Evolutionary conservation across 306 rosid genomes (phyloP).

Genomic region (Gynostemma pentaphyllum): DNA sequence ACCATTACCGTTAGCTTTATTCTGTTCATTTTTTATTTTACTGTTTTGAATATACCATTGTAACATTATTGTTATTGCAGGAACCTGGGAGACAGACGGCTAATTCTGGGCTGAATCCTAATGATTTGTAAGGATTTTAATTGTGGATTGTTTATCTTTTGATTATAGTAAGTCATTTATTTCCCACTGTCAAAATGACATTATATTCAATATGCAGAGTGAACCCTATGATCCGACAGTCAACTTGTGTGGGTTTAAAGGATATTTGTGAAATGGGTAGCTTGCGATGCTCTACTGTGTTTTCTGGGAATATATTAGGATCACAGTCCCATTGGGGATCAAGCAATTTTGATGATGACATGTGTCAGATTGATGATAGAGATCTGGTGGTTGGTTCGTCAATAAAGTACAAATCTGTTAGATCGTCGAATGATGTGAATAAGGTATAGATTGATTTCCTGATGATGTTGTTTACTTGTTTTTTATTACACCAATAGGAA

Average conservation of each 20-base stretch:
- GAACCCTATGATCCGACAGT: slow-evolving; percentile 34
- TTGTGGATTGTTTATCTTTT: slow-evolving; percentile 16
- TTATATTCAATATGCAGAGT: slow-evolving; percentile 29
- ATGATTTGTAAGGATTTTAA: slow-evolving; percentile 45
- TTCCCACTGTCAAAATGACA: slow-evolving; percentile 9
- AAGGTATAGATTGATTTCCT: slow-evolving; percentile 32
- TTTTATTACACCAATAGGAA: background rate
- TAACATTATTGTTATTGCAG: slow-evolving; percentile 25
- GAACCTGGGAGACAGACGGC: slow-evolving; percentile 41
- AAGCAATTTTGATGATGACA: slow-evolving; percentile 44
- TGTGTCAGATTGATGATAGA: slow-evolving; percentile 68
- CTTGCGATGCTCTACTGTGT: slow-evolving; percentile 43
- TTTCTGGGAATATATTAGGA: slow-evolving; percentile 28
- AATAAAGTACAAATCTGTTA: slow-evolving; percentile 32
- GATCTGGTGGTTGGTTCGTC: slow-evolving; percentile 42
- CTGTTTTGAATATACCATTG: slow-evolving; percentile 7
- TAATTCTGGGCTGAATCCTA: slow-evolving; percentile 36
- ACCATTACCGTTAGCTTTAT: slow-evolving; percentile 10
- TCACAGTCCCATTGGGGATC: slow-evolving; percentile 37
- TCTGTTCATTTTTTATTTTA: slow-evolving; percentile 13
- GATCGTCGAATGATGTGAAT: slow-evolving; percentile 35
- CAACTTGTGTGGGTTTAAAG: slow-evolving; percentile 53
- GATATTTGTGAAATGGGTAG: slow-evolving; percentile 64
- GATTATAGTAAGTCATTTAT: background rate
- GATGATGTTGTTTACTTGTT: slow-evolving; percentile 18